Evolutionary conservation across 129 eudicot species (phyloP).

Genomic region (Deinandra increscens): DNA sequence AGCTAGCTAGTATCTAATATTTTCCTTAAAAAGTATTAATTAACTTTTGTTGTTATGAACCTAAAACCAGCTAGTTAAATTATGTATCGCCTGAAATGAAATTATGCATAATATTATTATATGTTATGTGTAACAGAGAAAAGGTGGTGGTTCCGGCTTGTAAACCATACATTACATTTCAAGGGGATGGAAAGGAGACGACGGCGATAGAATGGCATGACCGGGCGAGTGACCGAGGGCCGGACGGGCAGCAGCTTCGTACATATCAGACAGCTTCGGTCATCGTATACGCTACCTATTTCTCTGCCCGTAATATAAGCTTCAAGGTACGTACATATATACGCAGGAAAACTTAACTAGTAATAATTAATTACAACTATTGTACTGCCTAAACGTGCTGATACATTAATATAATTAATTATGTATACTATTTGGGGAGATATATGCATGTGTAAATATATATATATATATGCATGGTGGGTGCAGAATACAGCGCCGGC

Average conservation of each 20-base stretch:
- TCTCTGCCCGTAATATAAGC: conserved; percentile 90
- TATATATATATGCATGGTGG: too few relatives aligned
- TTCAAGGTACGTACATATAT: conserved; percentile 78
- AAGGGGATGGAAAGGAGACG: conserved; percentile 77
- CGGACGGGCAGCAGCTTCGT: conserved; percentile 88
- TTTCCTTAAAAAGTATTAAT: too few relatives aligned
- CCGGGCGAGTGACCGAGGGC: conserved; percentile 77
- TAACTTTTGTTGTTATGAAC: too few relatives aligned
- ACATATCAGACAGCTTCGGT: conserved; percentile 96
- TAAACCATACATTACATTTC: conserved; percentile 82
- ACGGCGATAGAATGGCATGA: conserved; percentile 98
- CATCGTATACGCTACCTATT: conserved; percentile 69
- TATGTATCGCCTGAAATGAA: too few relatives aligned
- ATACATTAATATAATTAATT: too few relatives aligned
- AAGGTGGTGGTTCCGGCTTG: conserved; percentile 89
- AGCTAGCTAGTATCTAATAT: too few relatives aligned
- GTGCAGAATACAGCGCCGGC: conserved; percentile 92
- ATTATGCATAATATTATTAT: neutral
- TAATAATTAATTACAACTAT: too few relatives aligned
- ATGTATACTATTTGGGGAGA: too few relatives aligned
- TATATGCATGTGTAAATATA: too few relatives aligned
- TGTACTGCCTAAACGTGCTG: too few relatives aligned
- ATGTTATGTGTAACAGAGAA: conserved; percentile 45
- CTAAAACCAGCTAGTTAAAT: too few relatives aligned
- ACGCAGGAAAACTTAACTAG: too few relatives aligned